Conservation (phyloP, 345 rosid species). For the Passiflora organensis region DNA sequence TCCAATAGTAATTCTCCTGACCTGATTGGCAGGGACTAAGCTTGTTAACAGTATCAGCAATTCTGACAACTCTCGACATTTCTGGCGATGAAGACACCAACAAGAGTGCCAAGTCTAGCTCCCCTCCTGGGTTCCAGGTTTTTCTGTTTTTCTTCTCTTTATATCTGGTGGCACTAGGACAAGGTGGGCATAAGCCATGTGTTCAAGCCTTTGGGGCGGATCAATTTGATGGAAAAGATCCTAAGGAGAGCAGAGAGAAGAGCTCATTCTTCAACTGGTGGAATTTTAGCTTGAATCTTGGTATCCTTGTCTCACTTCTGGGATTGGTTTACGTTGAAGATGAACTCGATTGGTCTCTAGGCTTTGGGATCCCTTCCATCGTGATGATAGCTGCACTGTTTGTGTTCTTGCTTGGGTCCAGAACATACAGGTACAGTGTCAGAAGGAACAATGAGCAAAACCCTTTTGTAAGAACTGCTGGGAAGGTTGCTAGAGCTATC, state of each 20-base stretch:
- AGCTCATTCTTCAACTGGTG: constrained; percentile 30
- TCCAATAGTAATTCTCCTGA: too few relatives aligned
- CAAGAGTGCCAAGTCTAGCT: not conserved
- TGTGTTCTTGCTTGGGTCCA: constrained; percentile 15
- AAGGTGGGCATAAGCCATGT: constrained; percentile 26
- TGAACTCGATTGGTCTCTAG: constrained; percentile 21
- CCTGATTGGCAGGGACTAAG: constrained; percentile 7
- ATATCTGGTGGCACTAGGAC: constrained; percentile 17
- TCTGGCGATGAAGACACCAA: not conserved
- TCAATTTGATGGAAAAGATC: constrained; percentile 23
- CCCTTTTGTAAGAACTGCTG: constrained; percentile 13
- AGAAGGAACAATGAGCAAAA: constrained; percentile 11
- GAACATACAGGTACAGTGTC: constrained; percentile 11
- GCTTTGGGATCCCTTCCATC: constrained; percentile 22
- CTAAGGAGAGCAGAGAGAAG: constrained; percentile 14
- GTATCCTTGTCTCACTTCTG: not conserved
- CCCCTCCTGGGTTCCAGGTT: not conserved
- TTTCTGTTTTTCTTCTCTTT: constrained; percentile 18
- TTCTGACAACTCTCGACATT: not conserved
- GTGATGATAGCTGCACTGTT: constrained; percentile 13
- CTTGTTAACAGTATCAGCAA: constrained; percentile 8
- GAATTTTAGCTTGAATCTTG: constrained; percentile 9
- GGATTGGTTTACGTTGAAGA: constrained; percentile 20
- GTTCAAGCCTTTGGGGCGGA: constrained; percentile 27
- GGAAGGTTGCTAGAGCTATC: constrained; percentile 6